phyloP scores from a whole-genome alignment of 345 rosid genomes.

The Eucalyptus curtisii region DNA sequence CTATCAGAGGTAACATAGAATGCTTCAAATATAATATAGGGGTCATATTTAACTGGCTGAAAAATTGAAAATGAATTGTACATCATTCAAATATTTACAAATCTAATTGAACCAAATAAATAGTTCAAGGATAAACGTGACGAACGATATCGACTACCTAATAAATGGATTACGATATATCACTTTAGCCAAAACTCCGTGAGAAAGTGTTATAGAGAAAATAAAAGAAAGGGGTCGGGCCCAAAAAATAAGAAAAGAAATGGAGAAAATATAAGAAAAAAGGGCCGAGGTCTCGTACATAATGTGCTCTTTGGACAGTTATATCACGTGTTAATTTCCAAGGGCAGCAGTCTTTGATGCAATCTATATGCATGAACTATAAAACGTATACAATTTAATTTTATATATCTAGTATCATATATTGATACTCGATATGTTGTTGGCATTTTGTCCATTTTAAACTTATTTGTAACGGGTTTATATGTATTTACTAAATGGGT shows the following conservation, averaged over 20 bases:
- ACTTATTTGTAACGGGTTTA: background rate
- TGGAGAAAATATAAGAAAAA: background rate
- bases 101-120: background rate
- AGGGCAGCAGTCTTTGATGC: background rate
- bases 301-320: background rate
- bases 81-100: background rate
- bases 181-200: background rate
- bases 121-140: rapidly evolving
- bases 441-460: background rate
- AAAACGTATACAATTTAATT: background rate
- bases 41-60: rapidly evolving
- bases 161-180: background rate
- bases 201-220: background rate
- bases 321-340: background rate
- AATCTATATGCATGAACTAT: background rate
- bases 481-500: background rate
- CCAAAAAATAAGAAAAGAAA: background rate
- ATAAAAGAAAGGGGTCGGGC: background rate
- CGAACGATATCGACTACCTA: rapidly evolving
- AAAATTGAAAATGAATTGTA: background rate
- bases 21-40: rapidly evolving
- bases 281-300: background rate
- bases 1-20: rapidly evolving
- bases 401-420: too few species aligned
- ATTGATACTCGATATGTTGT: background rate